Evolutionary conservation across 257 asterid genomes (phyloP), one percentile per base, ranked within the genome.

Genomic region (Nicotiana sylvestris): DNA sequence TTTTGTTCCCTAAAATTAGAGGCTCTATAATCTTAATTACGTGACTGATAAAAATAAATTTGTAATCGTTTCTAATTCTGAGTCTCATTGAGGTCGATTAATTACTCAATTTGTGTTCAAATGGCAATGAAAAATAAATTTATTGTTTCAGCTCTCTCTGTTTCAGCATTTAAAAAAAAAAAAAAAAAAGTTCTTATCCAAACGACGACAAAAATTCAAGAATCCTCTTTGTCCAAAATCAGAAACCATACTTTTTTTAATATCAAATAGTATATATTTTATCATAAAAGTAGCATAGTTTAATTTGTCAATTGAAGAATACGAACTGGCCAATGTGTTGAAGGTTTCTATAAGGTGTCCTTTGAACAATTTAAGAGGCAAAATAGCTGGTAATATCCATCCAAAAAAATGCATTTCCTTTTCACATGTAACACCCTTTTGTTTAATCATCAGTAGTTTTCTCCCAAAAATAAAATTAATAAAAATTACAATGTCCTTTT

Each of bases 281-380:
- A 76, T 29, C 49, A 66, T 32, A 66, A 66, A 49, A 74, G 58
- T 70, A 25, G 15, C 46, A 51, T 76, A 27, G 0, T 49, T 76
- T 51, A 76, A 76, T 76, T 74, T 51, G 37, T 37, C 39, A 21
- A 51, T 76, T 76, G 64, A 74, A 15, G 15, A 76, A 12, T 72
- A 25, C 64, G 25, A 76, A 76, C 39, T 76, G 46, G 62, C 80
- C 80, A 76, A 76, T 27, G 80, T 51, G 80, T 51, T 76, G 64
- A 76, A 51, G 27, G 13, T 51, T 76, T 51, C 46, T 51, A 27
- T 51, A 76, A 76, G 13, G 7, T 51, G 64, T 29, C 80, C 80
- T 76, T 76, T 76, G 64, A 76, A 29, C 80, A 76, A 76, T 76
- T 51, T 76, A 76, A 76, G 46, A 76, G 80, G 80, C 46, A 49